These are phyloP conservation scores for Suillus alpinus DNA, from an alignment of 768 basidiomycete species.

Conservation along the genomic window DNA sequence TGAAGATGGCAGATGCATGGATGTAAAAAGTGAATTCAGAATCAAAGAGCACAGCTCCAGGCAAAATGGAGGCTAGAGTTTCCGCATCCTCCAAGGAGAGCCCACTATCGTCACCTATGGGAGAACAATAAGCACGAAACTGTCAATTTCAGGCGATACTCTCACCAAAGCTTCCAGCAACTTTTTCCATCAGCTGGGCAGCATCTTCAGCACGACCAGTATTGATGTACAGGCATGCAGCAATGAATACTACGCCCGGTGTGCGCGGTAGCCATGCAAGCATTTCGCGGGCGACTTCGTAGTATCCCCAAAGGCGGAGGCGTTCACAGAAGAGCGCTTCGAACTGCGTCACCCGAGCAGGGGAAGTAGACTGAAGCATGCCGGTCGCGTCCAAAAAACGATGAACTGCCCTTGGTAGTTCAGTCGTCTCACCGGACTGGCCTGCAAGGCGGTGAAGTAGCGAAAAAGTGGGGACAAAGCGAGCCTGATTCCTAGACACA, in stretches of 20 bases:
- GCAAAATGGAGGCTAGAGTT: constrained; percentile 60
- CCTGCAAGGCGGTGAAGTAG: constrained; percentile 61
- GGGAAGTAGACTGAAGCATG: constrained; percentile 64
- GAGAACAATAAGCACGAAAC: background rate
- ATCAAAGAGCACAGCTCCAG: constrained; percentile 51
- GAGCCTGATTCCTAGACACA: constrained; percentile 50
- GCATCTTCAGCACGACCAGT: constrained; percentile 73
- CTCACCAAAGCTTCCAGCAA: constrained; percentile 73
- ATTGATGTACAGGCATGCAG: constrained; percentile 63
- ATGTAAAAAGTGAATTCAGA: constrained; percentile 74
- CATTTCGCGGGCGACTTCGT: constrained; percentile 58
- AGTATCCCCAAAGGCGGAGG: constrained; percentile 62
- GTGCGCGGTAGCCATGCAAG: constrained; percentile 78
- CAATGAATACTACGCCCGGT: constrained; percentile 72
- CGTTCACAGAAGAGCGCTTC: constrained; percentile 75
- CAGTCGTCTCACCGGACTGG: constrained; percentile 45
- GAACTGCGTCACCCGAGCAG: constrained; percentile 60
- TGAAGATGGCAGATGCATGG: constrained; percentile 76
- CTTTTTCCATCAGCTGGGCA: constrained; percentile 63
- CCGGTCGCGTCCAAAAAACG: constrained; percentile 67
- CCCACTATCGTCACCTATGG: constrained; percentile 45
- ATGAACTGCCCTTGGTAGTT: constrained; percentile 61
- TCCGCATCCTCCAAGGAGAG: constrained; percentile 61
- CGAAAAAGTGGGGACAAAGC: constrained; percentile 53
- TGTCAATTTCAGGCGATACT: constrained; percentile 25